Evolutionary conservation across 2,329 filamentous ascomycete species (phyloP), one percentile per base, ranked within the genome.

Genomic region (Lasiodiplodia hormozganensis): DNA sequence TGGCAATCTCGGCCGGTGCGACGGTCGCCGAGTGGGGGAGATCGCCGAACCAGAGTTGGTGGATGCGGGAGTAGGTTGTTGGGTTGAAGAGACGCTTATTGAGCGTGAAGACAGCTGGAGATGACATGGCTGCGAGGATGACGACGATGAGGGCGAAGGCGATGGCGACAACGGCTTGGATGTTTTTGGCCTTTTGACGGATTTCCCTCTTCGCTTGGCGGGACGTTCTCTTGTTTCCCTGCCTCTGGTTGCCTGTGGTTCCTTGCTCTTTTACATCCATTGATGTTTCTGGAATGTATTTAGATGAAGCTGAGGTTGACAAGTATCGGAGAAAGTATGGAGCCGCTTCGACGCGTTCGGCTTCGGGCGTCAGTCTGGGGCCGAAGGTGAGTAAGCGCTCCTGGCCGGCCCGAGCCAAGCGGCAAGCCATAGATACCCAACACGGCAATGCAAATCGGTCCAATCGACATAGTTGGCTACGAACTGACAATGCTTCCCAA

Each of bases 81-180:
- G 74, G 73, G 58, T 81, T 83, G 75, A 82, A 83, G 71, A 83
- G 74, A 25, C 64, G 71, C 40, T 72, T 76, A 71, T 82, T 77
- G 53, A 83, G 77, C 4, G 70, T 71, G 74, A 76, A 75, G 11
- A 23, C 8, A 4, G 57, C 34, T 5, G 60, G 23, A n/a, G 74
- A 68, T n/a, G 76, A 75, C 74, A 78, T 79, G 6, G 25, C 58
- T 10, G 62, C 62, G 62, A 65, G 11, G 62, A 65, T 54, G 49
- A 28, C 62, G 49, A 65, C 38, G 49, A 36, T 18, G n/a, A 28
- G 10, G 49, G 43, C 25, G 21, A 64, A n/a, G 60, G 53, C 23
- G 49, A 65, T 65, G 49, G 62, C 62, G 58, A 62, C 18, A 25
- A 31, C 28, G 25, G 58, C 58, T 11, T 62, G 58, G 40, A 62